A percentile compares a stretch with the other conserved stretches of the same genome.
phyloP scores from a whole-genome alignment of 2,329 filamentous ascomycete species.

The Cladophialophora yegresii region DNA sequence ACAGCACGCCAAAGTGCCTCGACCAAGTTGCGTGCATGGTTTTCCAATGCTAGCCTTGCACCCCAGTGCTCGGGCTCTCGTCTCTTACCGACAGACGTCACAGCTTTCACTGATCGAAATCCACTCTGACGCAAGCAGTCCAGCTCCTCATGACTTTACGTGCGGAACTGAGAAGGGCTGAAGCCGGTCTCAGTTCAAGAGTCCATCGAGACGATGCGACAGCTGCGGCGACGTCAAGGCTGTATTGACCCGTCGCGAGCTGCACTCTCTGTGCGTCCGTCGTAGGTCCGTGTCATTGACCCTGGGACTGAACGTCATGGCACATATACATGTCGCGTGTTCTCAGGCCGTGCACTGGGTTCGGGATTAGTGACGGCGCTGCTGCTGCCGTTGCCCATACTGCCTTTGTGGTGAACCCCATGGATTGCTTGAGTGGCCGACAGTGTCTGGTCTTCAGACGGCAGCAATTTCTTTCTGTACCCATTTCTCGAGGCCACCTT shows the following conservation, averaged over 20 bases:
- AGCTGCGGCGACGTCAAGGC: no score
- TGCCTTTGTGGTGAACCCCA: neutral
- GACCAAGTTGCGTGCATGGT: neutral
- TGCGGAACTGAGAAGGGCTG: neutral
- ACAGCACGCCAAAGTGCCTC: neutral
- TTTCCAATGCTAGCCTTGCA: neutral
- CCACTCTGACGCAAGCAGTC: no score
- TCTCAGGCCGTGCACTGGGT: neutral
- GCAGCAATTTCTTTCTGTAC: conserved; percentile 67
- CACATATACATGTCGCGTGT: neutral
- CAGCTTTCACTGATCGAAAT: no score
- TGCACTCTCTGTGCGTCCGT: neutral
- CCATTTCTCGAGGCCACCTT: conserved; percentile 79
- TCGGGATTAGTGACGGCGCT: neutral
- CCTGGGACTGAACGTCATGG: neutral
- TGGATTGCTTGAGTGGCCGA: neutral
- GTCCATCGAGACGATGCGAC: neutral
- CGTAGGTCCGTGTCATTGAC: neutral
- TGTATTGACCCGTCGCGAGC: neutral
- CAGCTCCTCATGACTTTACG: no score
- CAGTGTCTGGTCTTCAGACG: neutral
- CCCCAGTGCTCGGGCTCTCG: neutral
- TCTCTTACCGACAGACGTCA: neutral
- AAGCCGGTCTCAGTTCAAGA: neutral
- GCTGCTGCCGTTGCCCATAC: neutral